phyloP scores from a whole-genome alignment of 2,329 filamentous ascomycete species.

The Rasamsonia emersonii region DNA sequence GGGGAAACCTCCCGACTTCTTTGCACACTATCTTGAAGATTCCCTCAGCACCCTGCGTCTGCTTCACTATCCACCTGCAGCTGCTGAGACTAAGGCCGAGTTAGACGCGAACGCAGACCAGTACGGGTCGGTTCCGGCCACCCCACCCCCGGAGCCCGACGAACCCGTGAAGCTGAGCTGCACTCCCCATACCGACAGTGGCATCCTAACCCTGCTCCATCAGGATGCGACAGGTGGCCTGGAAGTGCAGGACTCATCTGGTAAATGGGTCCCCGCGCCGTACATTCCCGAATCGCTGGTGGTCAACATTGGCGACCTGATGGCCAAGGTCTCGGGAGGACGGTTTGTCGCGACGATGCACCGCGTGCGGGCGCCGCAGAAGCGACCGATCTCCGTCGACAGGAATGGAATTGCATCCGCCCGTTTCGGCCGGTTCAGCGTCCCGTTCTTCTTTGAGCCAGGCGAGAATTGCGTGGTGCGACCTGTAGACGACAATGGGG shows the following conservation, averaged over 20 bases:
- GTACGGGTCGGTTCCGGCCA: neutral
- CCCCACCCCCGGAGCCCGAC: constrained; percentile 5
- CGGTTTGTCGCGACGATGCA: constrained; percentile 39
- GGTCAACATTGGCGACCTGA: constrained; percentile 39
- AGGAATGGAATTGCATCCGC: constrained; percentile 1
- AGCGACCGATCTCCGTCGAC: neutral
- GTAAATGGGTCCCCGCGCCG: constrained; percentile 34
- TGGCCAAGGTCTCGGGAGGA: constrained; percentile 34
- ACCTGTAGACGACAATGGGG: constrained; percentile 25
- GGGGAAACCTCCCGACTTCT: constrained; percentile 30
- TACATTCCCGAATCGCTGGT: constrained; percentile 35
- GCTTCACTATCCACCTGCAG: constrained; percentile 34
- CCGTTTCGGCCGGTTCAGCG: constrained; percentile 30
- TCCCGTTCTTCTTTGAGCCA: constrained; percentile 43
- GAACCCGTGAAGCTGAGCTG: constrained; percentile 16
- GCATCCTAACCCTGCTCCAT: constrained; percentile 41
- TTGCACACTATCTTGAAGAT: constrained; percentile 32
- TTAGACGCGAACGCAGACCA: constrained; percentile 1
- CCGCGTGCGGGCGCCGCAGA: constrained; percentile 28
- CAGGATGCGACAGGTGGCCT: constrained; percentile 41
- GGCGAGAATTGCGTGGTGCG: constrained; percentile 33
- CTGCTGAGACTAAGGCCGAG: neutral
- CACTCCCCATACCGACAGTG: constrained; percentile 34
- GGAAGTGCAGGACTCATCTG: constrained; percentile 37
- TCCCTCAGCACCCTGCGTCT: constrained; percentile 38